These are phyloP conservation scores for Erodium trifolium DNA, from an alignment of 441 rosid genomes.

Conservation along the genomic window DNA sequence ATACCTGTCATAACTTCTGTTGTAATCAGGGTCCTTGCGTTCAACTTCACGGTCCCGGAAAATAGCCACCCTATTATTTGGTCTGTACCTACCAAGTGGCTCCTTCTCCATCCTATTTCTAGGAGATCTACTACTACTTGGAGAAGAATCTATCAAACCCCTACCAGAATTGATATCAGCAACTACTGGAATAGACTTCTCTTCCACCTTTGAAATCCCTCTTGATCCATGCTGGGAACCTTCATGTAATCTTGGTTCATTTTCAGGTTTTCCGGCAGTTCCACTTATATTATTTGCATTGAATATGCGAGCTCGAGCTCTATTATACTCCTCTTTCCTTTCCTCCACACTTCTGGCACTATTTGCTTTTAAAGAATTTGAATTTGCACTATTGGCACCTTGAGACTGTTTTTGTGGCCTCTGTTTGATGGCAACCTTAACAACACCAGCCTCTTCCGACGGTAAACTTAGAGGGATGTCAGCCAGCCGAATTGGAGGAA, in stretches of 20 bases:
- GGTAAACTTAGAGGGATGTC: slow-evolving; percentile 67
- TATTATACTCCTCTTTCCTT: slow-evolving; percentile 75
- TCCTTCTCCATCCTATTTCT: slow-evolving; percentile 63
- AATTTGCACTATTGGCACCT: slow-evolving; percentile 25
- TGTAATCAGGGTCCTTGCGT: slow-evolving; percentile 74
- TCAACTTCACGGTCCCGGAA: slow-evolving; percentile 78
- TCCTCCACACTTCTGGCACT: slow-evolving; percentile 67
- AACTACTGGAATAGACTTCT: slow-evolving; percentile 33
- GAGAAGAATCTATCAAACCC: slow-evolving; percentile 42
- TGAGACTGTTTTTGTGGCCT: slow-evolving; percentile 56
- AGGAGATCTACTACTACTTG: slow-evolving; percentile 41
- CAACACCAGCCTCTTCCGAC: slow-evolving; percentile 38
- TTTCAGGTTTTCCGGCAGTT: slow-evolving; percentile 35
- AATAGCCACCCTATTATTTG: slow-evolving; percentile 59
- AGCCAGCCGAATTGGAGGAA: slow-evolving; percentile 53
- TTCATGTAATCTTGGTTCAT: slow-evolving; percentile 42
- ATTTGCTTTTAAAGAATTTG: slow-evolving; percentile 40
- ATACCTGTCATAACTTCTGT: slow-evolving; percentile 70
- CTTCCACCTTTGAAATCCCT: slow-evolving; percentile 39
- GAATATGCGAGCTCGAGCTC: slow-evolving; percentile 75
- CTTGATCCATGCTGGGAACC: slow-evolving; percentile 29
- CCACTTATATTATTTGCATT: slow-evolving; percentile 32
- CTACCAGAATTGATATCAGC: slow-evolving; percentile 37
- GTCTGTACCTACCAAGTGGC: slow-evolving; percentile 44
- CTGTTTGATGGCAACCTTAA: slow-evolving; percentile 69